These are phyloP conservation scores for Fusarium sp. DNA, from an alignment of 2,329 filamentous ascomycete genomes.

Conservation along the genomic window DNA sequence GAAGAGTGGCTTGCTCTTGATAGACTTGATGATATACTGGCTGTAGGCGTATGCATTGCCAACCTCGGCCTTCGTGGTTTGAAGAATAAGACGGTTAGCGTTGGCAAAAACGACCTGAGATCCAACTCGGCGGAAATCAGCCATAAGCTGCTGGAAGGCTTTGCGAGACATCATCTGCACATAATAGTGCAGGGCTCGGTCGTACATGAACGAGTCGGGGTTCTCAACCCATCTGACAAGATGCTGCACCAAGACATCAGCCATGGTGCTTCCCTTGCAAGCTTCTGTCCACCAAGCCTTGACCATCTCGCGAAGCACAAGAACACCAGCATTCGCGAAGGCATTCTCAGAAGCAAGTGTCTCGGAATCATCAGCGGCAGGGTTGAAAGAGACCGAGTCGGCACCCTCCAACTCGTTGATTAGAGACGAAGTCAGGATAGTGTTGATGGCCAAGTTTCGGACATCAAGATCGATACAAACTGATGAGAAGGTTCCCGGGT, in stretches of 20 bases:
- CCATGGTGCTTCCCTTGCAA: conserved; percentile 89
- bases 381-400: conserved; percentile 86
- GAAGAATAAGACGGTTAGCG: conserved; percentile 86
- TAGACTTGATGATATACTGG: conserved; percentile 97
- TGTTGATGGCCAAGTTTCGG: conserved; percentile 96
- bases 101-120: conserved; percentile 97
- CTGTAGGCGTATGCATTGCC: conserved; percentile 97
- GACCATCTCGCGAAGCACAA: conserved; percentile 96
- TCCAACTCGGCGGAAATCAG: conserved; percentile 93
- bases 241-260: conserved; percentile 96
- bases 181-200: conserved; percentile 93
- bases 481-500: conserved; percentile 91
- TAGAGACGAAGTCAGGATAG: conserved; percentile 93
- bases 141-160: conserved; percentile 96
- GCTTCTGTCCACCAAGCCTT: conserved; percentile 98
- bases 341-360: conserved; percentile 85
- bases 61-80: conserved; percentile 96
- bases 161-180: conserved; percentile 99
- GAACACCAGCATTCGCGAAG: conserved; percentile 90
- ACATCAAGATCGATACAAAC: conserved; percentile 97
- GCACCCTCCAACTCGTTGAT: conserved; percentile 96
- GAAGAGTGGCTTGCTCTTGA: conserved; percentile 94
- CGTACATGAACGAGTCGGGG: conserved; percentile 93
- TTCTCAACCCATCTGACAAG: conserved; percentile 97
- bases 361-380: conserved; percentile 55